Evolutionary conservation across 306 rosid genomes (phyloP).

Genomic region (Phaseolus lunatus): DNA sequence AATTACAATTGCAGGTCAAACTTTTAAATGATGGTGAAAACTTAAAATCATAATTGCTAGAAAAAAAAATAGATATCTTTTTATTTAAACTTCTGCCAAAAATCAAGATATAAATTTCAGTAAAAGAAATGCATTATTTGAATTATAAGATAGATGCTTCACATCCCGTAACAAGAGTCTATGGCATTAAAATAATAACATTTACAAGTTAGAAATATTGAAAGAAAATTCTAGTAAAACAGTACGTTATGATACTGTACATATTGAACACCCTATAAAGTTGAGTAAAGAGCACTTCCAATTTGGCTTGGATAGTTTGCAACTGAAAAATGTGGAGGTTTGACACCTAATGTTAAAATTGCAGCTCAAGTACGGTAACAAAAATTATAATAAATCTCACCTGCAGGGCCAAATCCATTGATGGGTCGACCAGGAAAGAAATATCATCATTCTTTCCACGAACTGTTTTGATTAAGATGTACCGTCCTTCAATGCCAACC

Average conservation of each 20-base stretch:
- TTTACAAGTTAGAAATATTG: constrained; percentile 10
- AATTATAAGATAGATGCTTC: constrained; percentile 26
- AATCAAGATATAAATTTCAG: not conserved
- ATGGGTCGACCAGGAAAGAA: constrained; percentile 72
- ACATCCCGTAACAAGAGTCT: constrained; percentile 28
- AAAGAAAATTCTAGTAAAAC: constrained; percentile 14
- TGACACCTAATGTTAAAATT: constrained; percentile 34
- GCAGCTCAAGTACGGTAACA: constrained; percentile 2
- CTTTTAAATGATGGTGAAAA: not conserved
- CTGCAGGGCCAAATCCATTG: constrained; percentile 99
- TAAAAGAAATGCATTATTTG: constrained; percentile 1
- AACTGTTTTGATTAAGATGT: constrained; percentile 71
- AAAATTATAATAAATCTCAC: constrained; percentile 51
- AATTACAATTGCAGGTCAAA: constrained; percentile 2
- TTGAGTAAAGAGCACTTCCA: not conserved
- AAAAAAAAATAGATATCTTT: not conserved
- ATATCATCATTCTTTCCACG: constrained; percentile 67
- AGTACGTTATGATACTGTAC: constrained; percentile 14
- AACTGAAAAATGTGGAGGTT: constrained; percentile 21
- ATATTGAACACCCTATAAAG: not conserved
- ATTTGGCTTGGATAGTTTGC: not conserved
- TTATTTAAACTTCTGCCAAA: not conserved
- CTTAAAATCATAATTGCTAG: not conserved
- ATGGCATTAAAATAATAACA: not conserved
- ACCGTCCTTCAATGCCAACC: constrained; percentile 92